These are phyloP conservation scores for Stevia rebaudiana DNA, from an alignment of 140 eudicot genomes.

Conservation along the genomic window DNA sequence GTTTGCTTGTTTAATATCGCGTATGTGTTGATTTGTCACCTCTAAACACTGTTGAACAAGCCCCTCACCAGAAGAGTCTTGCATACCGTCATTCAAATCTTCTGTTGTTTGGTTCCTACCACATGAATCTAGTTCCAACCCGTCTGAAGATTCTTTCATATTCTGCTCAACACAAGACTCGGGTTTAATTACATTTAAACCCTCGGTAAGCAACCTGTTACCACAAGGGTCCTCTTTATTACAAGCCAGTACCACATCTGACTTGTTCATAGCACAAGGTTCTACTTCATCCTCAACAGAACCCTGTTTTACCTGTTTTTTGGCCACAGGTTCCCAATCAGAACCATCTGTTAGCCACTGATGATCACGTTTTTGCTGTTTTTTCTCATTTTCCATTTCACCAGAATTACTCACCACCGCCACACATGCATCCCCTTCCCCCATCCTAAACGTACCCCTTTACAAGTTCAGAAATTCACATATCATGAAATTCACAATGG, in stretches of 20 bases:
- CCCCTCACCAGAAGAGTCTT: not conserved
- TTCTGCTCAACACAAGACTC: constrained; percentile 18
- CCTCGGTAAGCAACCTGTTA: constrained; percentile 7
- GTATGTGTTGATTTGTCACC: constrained; percentile 7
- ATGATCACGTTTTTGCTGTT: constrained; percentile 34
- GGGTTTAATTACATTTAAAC: not conserved
- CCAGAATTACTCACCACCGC: constrained; percentile 31
- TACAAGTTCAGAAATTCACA: constrained; percentile 20
- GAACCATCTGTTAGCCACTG: constrained; percentile 28
- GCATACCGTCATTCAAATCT: not conserved
- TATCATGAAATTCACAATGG: not conserved
- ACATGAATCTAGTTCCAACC: constrained; percentile 3
- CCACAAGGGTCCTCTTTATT: constrained; percentile 17
- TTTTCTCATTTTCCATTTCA: constrained; percentile 33
- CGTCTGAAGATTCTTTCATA: constrained; percentile 8
- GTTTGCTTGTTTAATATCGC: constrained; percentile 7
- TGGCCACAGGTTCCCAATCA: constrained; percentile 33
- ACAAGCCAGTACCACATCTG: constrained; percentile 10
- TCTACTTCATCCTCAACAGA: constrained; percentile 23
- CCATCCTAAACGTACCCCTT: constrained; percentile 35
- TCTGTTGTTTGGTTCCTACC: constrained; percentile 13
- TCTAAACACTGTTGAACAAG: constrained; percentile 17
- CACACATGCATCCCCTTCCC: constrained; percentile 44
- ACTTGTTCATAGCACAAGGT: constrained; percentile 2
- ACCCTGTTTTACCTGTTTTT: constrained; percentile 39